phyloP scores from a whole-genome alignment of 345 rosid genomes.

The Acer yangbiense region DNA sequence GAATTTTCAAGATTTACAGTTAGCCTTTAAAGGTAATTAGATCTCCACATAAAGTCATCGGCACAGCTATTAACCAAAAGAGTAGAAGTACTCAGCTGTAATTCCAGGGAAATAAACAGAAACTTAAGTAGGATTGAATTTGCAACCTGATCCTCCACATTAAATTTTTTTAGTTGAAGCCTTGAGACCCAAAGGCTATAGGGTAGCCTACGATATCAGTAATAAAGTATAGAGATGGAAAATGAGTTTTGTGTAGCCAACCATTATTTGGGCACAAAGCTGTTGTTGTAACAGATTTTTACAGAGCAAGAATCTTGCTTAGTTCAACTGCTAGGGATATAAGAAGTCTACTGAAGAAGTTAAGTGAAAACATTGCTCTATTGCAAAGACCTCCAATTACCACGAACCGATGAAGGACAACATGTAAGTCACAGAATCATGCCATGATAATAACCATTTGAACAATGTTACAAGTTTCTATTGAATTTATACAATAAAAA shows the following conservation, averaged over 20 bases:
- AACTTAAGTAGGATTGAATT: not conserved
- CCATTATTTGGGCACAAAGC: not conserved
- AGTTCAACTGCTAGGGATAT: not conserved
- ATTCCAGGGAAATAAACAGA: too few species aligned
- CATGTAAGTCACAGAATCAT: not conserved
- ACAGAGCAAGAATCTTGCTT: not conserved
- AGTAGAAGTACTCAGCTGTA: not conserved
- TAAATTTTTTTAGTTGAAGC: not conserved
- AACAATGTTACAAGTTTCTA: not conserved
- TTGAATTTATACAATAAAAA: not conserved
- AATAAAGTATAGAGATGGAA: not conserved
- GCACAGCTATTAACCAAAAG: not conserved
- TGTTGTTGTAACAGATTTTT: not conserved
- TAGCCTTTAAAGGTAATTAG: conserved; percentile 13
- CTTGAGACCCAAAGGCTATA: not conserved
- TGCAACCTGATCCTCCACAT: not conserved
- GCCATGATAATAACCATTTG: not conserved
- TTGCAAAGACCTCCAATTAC: not conserved
- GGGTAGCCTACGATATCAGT: not conserved
- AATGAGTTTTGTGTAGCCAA: not conserved
- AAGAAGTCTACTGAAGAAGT: not conserved
- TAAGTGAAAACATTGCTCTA: not conserved
- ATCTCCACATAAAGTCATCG: not conserved
- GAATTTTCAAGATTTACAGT: not conserved
- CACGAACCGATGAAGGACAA: not conserved